Evolutionary conservation across 371 early-diverging fungal species (phyloP), one percentile per base, ranked within the genome.

Genomic region (Sporodiniella umbellata): DNA sequence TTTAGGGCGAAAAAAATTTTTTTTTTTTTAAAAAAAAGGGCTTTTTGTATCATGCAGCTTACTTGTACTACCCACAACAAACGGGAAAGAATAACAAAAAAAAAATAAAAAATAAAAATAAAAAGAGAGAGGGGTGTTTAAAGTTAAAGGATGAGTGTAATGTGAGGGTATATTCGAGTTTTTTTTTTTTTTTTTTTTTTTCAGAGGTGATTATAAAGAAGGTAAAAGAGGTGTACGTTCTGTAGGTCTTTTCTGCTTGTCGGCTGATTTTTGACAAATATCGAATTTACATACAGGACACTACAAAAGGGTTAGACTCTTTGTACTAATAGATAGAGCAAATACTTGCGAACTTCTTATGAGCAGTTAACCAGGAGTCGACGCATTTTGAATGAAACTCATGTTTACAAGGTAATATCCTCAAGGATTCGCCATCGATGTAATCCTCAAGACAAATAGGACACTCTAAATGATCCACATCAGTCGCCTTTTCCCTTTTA

Each of bases 381-480:
- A 99, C 88, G 71, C 99, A 99, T 6, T 72, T 78, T 18, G 84
- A 76, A 66, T 99, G 99, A 70, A 93, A 99, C 54, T 85, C 85
- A 68, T 99, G 99, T 37, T 71, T 74, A 70, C 99, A 99, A 1
- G 90, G 90, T 31, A 99, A 68, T 5, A 81, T 73, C 4, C 96
- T 77, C 40, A 98, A 54, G 33, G 80, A 72, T 33, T 93, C 94
- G 4, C 85, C 89, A 39, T 89, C 89, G 19, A 80, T 74, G 74
- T 90, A 98, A 49, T 93, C 93, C 31, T 93, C 93, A 48, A 98
- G 72, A 70, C 99, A 99, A 24, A 99, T 94, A 10, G 90, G 88
- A 69, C 99, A 99, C 37, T 90, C 89, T 11, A 77, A 78, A 42
- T 86, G 84, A 17, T 88, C 89, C 42, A 69, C 64, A 35, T 71